Evolutionary conservation across 805 yeast genomes (phyloP).

Genomic region (Scheffersomyces ergatensis): DNA sequence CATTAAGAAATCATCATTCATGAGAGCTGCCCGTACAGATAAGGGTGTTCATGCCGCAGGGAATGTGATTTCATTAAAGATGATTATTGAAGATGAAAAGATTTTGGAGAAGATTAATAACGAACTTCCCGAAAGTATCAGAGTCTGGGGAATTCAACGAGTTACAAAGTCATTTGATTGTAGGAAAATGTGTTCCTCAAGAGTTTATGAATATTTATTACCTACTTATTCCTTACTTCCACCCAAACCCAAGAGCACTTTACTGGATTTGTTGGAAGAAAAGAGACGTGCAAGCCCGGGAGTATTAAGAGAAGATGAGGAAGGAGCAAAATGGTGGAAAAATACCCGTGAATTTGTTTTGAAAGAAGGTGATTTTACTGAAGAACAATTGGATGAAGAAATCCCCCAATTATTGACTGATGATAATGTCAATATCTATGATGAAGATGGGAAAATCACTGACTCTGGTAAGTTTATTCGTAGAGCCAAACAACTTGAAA

Average conservation of each 20-base stretch:
- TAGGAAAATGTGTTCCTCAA: slow-evolving; percentile 91
- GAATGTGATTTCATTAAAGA: slow-evolving; percentile 77
- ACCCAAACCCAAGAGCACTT: slow-evolving; percentile 74
- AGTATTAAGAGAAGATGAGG: slow-evolving; percentile 57
- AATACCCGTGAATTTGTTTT: slow-evolving; percentile 36
- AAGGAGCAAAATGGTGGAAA: slow-evolving; percentile 76
- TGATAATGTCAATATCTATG: slow-evolving; percentile 1
- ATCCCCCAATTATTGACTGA: slow-evolving; percentile 5
- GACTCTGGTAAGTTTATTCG: slow-evolving; percentile 42
- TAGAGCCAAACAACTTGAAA: slow-evolving; percentile 61
- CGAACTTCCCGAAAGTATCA: slow-evolving; percentile 76
- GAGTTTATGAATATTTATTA: slow-evolving; percentile 89
- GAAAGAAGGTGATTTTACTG: slow-evolving; percentile 17
- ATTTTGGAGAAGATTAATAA: slow-evolving; percentile 71
- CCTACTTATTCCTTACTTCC: slow-evolving; percentile 90
- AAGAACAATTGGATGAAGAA: slow-evolving; percentile 5
- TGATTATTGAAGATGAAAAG: slow-evolving; percentile 80
- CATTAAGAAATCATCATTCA: slow-evolving; percentile 81
- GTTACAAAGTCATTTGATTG: slow-evolving; percentile 91
- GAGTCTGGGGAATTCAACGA: slow-evolving; percentile 91
- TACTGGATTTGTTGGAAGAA: slow-evolving; percentile 57
- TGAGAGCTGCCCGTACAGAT: slow-evolving; percentile 87
- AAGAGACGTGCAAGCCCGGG: slow-evolving; percentile 58
- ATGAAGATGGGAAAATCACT: slow-evolving; percentile 34
- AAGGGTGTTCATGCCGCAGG: slow-evolving; percentile 99